Base-by-base conservation (phyloP, 2,329 filamentous ascomycete species). In the Aaosphaeria pasadenensis region DNA sequence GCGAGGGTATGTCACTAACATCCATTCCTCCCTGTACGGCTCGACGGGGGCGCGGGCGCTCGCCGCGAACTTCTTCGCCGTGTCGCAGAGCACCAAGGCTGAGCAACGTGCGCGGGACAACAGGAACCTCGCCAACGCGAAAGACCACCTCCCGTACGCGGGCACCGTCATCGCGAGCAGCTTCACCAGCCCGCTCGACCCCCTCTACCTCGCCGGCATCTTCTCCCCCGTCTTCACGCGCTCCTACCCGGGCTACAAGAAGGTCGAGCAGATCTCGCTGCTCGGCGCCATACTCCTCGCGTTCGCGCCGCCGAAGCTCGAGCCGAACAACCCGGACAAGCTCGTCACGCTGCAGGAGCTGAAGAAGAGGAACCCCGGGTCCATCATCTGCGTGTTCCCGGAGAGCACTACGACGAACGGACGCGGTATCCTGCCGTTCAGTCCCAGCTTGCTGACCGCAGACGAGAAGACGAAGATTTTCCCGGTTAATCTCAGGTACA, bases 391-490 rank as follows among this genome's bases (percentile, higher is more conserved):
- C 52, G 84, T 96, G 1, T 96, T 97, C 68, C 92, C 94, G 9
- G 94, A 99, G 73, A 92, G 88, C 71, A 94, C 88, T 4, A 95
- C 94, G 1, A 96, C 90, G 40, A 99, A 99, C 65, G 92, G 92
- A 53, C 86, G 89, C 57, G 94, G 87, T 4, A 91, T 97, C 53
- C 73, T 99, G 9, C 88, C 90, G 1, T 83, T 96, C 47, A 89
- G 87, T 51, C 89, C 88, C 0, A 86, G 85, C 44, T 77, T 99
- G 1, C 75, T 94, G 3, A 80, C 84, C 11, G 82, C 83, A 0
- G 83, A 86, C 0, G 68, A 82, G 5, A 77, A 80, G 46, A 85
- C 85, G 6, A 87, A 86, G 64, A 89, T 99, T 57, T 97, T 95
- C 73, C 91, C 94, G 1, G 81, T 99, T 51, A 95, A 87, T 69